Evolutionary conservation across 805 yeast genomes (phyloP).

Genomic region (Kuraishia floccosa): DNA sequence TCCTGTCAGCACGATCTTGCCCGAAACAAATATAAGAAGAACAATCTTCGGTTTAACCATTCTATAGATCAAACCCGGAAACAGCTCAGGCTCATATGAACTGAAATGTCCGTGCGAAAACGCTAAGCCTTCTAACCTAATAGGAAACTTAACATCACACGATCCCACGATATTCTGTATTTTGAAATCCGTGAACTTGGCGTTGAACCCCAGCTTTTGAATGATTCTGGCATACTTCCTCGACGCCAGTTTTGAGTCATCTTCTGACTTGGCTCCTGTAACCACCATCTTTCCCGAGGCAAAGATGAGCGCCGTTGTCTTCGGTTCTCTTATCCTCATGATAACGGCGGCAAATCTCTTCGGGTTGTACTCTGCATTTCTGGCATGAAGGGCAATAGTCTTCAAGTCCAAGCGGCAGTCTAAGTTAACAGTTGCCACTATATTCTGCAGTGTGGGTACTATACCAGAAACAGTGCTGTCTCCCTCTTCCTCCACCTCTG

Average conservation of each 20-base stretch:
- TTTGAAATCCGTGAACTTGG: constrained; percentile 95
- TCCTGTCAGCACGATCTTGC: constrained; percentile 96
- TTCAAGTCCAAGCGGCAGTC: constrained; percentile 94
- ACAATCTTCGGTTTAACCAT: constrained; percentile 99
- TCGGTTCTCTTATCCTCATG: constrained; percentile 98
- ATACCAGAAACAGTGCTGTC: constrained; percentile 86
- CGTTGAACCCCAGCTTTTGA: constrained; percentile 95
- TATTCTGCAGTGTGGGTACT: constrained; percentile 90
- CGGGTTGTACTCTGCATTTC: constrained; percentile 98
- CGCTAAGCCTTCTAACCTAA: constrained; percentile 93
- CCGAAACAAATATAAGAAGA: constrained; percentile 88
- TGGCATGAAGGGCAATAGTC: constrained; percentile 95
- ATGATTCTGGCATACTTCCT: constrained; percentile 97
- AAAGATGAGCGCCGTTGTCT: constrained; percentile 93
- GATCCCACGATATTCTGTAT: constrained; percentile 98
- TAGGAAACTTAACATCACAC: constrained; percentile 97
- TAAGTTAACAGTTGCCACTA: constrained; percentile 94
- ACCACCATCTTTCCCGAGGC: constrained; percentile 99
- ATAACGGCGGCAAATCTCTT: constrained; percentile 98
- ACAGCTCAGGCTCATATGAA: constrained; percentile 94
- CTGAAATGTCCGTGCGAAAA: constrained; percentile 98
- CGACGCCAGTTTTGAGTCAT: constrained; percentile 95
- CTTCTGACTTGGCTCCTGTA: constrained; percentile 98
- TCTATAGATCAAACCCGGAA: constrained; percentile 97
- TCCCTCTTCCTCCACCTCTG: constrained; percentile 24